Conservation (phyloP, 1,284 basidiomycete genomes). For the Schizophyllum commune region DNA sequence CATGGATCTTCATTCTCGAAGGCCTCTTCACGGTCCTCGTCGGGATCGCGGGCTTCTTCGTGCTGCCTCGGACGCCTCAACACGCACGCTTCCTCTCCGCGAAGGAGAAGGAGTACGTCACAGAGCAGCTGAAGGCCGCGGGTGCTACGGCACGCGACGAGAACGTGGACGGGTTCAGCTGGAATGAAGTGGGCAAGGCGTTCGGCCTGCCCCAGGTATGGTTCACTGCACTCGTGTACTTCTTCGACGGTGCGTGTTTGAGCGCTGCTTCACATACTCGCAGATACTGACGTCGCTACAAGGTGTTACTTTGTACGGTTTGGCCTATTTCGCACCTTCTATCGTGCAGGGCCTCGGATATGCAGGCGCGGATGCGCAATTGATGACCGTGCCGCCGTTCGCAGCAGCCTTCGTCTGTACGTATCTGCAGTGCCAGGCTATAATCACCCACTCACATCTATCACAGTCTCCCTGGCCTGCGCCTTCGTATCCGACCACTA, state of each 20-base stretch:
- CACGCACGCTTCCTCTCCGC: constrained; percentile 37
- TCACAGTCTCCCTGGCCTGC: constrained; percentile 29
- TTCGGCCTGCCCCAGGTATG: constrained; percentile 31
- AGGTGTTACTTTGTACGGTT: constrained; percentile 29
- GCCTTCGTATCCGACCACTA: constrained; percentile 37
- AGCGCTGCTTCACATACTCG: constrained; percentile 9
- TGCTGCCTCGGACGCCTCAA: constrained; percentile 41
- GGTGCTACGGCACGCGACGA: constrained; percentile 24
- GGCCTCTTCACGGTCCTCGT: constrained; percentile 34
- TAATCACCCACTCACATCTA: not conserved
- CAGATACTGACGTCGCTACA: constrained; percentile 3
- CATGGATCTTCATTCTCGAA: constrained; percentile 29
- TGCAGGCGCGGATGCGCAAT: constrained; percentile 32
- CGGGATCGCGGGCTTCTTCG: constrained; percentile 33
- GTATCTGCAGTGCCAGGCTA: constrained; percentile 12
- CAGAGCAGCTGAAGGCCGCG: constrained; percentile 25
- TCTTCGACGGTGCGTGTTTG: constrained; percentile 25
- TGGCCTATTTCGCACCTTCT: constrained; percentile 43
- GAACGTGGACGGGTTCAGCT: constrained; percentile 25
- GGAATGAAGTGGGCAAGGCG: constrained; percentile 28
- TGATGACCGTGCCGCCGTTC: constrained; percentile 44
- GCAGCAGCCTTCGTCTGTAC: constrained; percentile 36
- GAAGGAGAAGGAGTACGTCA: constrained; percentile 30
- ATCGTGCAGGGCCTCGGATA: constrained; percentile 42
- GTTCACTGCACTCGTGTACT: constrained; percentile 27